Conservation (phyloP, 306 rosid species). For the Carpinus viminea region DNA sequence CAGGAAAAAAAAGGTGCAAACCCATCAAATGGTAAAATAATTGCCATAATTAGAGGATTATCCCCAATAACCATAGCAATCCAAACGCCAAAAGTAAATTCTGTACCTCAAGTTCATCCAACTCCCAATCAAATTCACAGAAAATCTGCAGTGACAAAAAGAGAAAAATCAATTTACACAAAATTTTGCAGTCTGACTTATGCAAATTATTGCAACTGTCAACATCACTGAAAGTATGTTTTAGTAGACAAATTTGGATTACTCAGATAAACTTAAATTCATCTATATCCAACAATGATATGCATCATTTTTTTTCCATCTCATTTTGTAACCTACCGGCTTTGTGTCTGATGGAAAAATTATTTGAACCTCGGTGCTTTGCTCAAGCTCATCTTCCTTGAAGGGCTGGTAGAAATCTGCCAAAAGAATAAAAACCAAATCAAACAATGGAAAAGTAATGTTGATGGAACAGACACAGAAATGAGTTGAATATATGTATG, state of each 20-base stretch:
- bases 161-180: constrained; percentile 10
- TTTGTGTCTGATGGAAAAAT: constrained; percentile 68
- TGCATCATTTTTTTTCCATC: constrained; percentile 4
- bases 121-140: constrained; percentile 91
- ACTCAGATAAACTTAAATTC: neutral
- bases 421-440: constrained; percentile 8
- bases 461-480: neutral
- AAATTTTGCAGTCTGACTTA: neutral
- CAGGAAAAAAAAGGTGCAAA: neutral
- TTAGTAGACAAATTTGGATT: neutral
- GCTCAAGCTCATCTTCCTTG: constrained; percentile 82
- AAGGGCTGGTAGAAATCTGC: constrained; percentile 86
- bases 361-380: constrained; percentile 83
- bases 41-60: too few species aligned
- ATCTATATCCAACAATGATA: constrained; percentile 8
- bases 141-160: constrained; percentile 51
- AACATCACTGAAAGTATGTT: neutral
- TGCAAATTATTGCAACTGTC: neutral
- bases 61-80: neutral
- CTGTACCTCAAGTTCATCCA: constrained; percentile 79
- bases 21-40: neutral
- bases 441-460: neutral
- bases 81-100: constrained; percentile 8
- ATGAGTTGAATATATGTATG: constrained; percentile 2
- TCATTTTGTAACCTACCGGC: constrained; percentile 52